These are phyloP conservation scores for Melampsora larici-populina DNA, from an alignment of 1,284 basidiomycete species.

Conservation along the genomic window DNA sequence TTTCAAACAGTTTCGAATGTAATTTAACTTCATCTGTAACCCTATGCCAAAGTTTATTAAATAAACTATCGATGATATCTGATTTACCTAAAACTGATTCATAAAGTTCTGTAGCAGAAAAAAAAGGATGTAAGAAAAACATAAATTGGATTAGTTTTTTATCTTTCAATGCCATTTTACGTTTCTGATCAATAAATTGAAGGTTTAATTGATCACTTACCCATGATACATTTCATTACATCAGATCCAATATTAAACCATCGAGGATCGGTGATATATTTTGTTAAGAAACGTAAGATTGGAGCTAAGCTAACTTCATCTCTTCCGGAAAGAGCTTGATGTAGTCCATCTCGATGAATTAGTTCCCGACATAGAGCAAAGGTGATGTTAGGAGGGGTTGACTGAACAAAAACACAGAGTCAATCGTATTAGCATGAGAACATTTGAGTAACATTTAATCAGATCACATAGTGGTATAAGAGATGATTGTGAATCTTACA, in stretches of 20 bases:
- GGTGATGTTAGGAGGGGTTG: slow-evolving; percentile 74
- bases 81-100: slow-evolving; percentile 85
- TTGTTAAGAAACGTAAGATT: slow-evolving; percentile 75
- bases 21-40: slow-evolving; percentile 81
- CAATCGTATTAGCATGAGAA: not conserved
- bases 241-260: slow-evolving; percentile 86
- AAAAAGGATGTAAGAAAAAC: not conserved
- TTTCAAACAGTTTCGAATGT: slow-evolving; percentile 77
- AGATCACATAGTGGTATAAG: not conserved
- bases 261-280: slow-evolving; percentile 81
- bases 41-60: slow-evolving; percentile 67
- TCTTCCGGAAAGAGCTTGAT: slow-evolving; percentile 78
- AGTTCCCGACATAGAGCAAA: slow-evolving; percentile 93
- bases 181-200: not conserved
- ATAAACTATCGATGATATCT: slow-evolving; percentile 70
- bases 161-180: not conserved
- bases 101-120: slow-evolving; percentile 72
- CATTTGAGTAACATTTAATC: not conserved
- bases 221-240: slow-evolving; percentile 74
- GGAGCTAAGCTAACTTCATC: slow-evolving; percentile 94
- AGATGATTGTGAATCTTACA: slow-evolving; percentile 56
- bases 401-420: slow-evolving; percentile 55
- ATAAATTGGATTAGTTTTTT: not conserved
- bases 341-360: slow-evolving; percentile 83
- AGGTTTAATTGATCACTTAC: slow-evolving; percentile 58